phyloP scores from a whole-genome alignment of 805 yeast genomes.

The Teunomyces kruisii region DNA sequence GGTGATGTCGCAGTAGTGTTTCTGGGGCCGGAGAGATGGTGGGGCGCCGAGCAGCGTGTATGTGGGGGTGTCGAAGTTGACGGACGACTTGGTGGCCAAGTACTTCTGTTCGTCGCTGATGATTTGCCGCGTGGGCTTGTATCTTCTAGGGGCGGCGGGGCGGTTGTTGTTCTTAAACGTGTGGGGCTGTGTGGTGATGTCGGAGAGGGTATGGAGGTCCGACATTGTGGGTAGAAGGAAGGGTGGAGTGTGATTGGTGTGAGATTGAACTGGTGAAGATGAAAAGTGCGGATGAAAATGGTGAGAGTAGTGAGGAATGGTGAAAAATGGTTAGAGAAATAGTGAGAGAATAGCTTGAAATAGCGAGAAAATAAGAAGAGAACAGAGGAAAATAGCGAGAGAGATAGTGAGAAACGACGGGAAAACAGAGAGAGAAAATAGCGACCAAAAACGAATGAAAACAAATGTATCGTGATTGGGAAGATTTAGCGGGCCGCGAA shows the following conservation, averaged over 20 bases:
- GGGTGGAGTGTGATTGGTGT: neutral
- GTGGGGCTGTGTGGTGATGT: constrained; percentile 42
- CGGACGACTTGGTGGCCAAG: constrained; percentile 38
- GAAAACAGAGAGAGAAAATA: no score
- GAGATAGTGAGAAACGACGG: no score
- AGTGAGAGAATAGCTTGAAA: no score
- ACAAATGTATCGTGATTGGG: no score
- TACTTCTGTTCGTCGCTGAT: constrained; percentile 77
- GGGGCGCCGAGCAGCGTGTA: constrained; percentile 77
- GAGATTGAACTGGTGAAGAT: neutral
- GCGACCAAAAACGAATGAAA: no score
- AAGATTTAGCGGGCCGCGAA: no score
- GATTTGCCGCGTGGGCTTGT: constrained; percentile 73
- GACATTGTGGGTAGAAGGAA: no score
- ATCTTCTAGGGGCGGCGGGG: constrained; percentile 55
- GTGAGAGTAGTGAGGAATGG: no score
- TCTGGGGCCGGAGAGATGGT: constrained; percentile 78
- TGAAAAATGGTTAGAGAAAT: no score
- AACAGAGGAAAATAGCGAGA: no score
- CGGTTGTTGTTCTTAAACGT: constrained; percentile 57
- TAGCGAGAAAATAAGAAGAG: no score
- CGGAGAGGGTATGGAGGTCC: constrained; percentile 33
- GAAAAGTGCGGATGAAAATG: no score
- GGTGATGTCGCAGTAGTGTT: constrained; percentile 89
- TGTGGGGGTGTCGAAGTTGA: constrained; percentile 56